A percentile compares a stretch with the other conserved stretches of the same genome.
Evolutionary conservation across 2,329 filamentous ascomycete species (phyloP).

Genomic region (Colletotrichum chlorophyti): DNA sequence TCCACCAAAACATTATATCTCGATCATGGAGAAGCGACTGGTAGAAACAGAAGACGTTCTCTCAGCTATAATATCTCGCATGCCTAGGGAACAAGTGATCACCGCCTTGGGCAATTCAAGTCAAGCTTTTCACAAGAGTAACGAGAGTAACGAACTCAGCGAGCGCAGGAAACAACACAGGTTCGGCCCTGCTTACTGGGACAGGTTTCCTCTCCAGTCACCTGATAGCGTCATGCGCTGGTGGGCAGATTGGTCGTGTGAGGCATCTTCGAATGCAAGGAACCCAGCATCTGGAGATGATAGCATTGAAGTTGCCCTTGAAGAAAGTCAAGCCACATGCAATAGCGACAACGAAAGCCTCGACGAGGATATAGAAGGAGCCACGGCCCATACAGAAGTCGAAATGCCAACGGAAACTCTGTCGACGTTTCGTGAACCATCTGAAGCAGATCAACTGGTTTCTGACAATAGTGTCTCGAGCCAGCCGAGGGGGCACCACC

Average conservation of each 20-base stretch:
- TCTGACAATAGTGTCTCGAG: too few species aligned
- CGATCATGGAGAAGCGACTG: slow-evolving; percentile 20
- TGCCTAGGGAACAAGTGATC: slow-evolving; percentile 1
- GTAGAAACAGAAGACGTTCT: slow-evolving; percentile 17
- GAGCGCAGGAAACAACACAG: background rate
- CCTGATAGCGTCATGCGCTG: background rate
- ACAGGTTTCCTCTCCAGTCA: slow-evolving; percentile 8
- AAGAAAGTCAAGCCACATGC: background rate
- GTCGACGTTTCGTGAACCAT: too few species aligned
- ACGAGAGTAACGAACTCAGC: too few species aligned
- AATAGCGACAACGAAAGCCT: background rate
- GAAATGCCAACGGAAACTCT: too few species aligned
- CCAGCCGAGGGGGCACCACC: too few species aligned
- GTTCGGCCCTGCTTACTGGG: slow-evolving; percentile 19
- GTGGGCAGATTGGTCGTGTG: background rate
- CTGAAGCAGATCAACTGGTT: too few species aligned
- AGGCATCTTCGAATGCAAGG: background rate
- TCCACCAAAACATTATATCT: slow-evolving; percentile 22
- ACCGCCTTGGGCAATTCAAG: background rate
- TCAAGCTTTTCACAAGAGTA: background rate
- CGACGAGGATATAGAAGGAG: background rate
- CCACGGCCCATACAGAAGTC: background rate
- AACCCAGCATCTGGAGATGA: background rate
- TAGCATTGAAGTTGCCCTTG: background rate
- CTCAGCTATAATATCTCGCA: background rate